Evolutionary conservation across 805 yeast genomes (phyloP).

Genomic region (Spathaspora gorwiae): DNA sequence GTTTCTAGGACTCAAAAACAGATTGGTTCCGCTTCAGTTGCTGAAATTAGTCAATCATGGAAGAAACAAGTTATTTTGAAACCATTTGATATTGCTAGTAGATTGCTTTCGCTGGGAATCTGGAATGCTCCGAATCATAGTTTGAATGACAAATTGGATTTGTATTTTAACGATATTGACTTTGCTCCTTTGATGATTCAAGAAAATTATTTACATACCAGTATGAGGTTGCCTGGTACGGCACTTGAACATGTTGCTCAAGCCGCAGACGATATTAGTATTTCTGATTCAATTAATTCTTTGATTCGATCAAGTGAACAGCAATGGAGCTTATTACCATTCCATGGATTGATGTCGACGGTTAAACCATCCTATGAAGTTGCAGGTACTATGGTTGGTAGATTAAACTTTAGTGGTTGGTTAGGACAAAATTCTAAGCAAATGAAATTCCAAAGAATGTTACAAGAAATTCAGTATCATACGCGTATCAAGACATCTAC

Average conservation of each 20-base stretch:
- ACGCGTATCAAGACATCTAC: constrained; percentile 77
- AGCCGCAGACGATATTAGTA: constrained; percentile 87
- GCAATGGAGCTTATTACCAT: constrained; percentile 89
- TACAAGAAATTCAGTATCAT: constrained; percentile 88
- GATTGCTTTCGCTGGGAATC: constrained; percentile 50
- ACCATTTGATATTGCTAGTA: constrained; percentile 84
- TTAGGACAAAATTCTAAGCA: constrained; percentile 86
- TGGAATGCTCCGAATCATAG: constrained; percentile 50
- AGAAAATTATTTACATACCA: constrained; percentile 77
- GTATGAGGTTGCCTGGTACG: constrained; percentile 47
- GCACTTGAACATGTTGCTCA: constrained; percentile 55
- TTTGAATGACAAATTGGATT: constrained; percentile 79
- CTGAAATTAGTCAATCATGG: constrained; percentile 65
- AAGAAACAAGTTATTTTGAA: constrained; percentile 85
- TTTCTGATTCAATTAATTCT: constrained; percentile 75
- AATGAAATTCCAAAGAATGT: constrained; percentile 68
- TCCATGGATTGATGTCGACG: constrained; percentile 83
- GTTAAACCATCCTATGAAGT: constrained; percentile 73
- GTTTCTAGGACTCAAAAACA: constrained; percentile 68
- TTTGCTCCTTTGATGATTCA: constrained; percentile 94
- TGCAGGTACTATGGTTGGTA: constrained; percentile 63
- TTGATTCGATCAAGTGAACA: constrained; percentile 87
- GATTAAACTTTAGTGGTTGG: constrained; percentile 80
- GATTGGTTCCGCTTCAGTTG: constrained; percentile 62
- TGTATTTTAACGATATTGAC: constrained; percentile 91